Percentiles rank a stretch among this genome's conserved stretches.
These are phyloP conservation scores for Alternaria angustiovoidea DNA, from an alignment of 2,329 filamentous ascomycete genomes.

Conservation along the genomic window DNA sequence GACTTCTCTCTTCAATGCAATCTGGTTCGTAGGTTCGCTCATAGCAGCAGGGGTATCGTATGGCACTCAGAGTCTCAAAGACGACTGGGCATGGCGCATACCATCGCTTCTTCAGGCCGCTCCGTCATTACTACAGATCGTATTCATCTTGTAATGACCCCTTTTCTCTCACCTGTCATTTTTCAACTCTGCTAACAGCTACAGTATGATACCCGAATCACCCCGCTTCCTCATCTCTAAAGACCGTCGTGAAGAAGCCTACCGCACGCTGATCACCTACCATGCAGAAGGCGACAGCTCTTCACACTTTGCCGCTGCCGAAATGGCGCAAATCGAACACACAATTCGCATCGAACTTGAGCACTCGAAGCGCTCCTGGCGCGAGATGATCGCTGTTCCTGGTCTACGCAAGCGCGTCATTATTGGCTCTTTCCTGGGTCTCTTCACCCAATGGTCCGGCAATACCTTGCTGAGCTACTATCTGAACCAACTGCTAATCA, in stretches of 20 bases:
- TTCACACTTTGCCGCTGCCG: slow-evolving; percentile 69
- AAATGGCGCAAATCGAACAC: slow-evolving; percentile 71
- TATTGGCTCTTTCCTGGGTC: slow-evolving; percentile 68
- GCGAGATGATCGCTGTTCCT: slow-evolving; percentile 67
- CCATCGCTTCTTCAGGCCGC: slow-evolving; percentile 70
- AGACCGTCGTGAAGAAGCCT: slow-evolving; percentile 68
- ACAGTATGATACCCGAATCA: slow-evolving; percentile 65
- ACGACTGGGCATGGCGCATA: slow-evolving; percentile 71
- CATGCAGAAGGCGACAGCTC: slow-evolving; percentile 68
- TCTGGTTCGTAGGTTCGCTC: slow-evolving; percentile 68
- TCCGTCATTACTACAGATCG: slow-evolving; percentile 68
- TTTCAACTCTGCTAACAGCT: neutral
- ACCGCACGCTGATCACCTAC: slow-evolving; percentile 66
- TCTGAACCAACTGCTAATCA: slow-evolving; percentile 66
- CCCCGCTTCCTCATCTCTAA: slow-evolving; percentile 71
- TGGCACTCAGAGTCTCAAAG: slow-evolving; percentile 66
- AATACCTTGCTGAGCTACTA: slow-evolving; percentile 71
- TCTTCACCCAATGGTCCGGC: slow-evolving; percentile 73
- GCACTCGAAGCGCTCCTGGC: slow-evolving; percentile 61
- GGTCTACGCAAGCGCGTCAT: slow-evolving; percentile 70
- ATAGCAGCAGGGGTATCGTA: slow-evolving; percentile 69
- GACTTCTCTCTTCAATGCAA: slow-evolving; percentile 71
- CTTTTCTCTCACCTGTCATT: neutral
- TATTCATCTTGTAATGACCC: slow-evolving; percentile 64
- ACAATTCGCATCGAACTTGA: slow-evolving; percentile 66